Evolutionary conservation across 169 alveolate genomes (phyloP).

Genomic region (Theileria orientalis): DNA sequence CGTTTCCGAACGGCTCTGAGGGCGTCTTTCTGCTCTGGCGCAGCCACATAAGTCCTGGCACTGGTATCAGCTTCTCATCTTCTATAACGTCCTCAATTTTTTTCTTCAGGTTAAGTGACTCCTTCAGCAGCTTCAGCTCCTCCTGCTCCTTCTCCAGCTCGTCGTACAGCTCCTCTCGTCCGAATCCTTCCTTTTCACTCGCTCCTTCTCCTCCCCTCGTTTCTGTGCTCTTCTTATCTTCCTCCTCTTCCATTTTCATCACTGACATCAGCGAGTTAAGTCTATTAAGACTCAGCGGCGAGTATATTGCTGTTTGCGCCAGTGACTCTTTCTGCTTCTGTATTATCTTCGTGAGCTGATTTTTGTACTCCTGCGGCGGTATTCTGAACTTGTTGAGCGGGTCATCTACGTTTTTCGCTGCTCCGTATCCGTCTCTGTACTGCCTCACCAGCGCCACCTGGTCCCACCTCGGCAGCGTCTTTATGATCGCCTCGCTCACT

Average conservation of each 20-base stretch:
- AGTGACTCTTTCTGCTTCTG: constrained; percentile 75
- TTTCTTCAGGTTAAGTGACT: constrained; percentile 73
- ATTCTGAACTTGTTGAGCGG: constrained; percentile 63
- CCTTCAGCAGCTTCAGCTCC: constrained; percentile 70
- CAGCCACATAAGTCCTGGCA: constrained; percentile 84
- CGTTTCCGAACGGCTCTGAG: constrained; percentile 76
- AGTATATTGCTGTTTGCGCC: constrained; percentile 5
- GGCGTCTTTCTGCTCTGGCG: constrained; percentile 74
- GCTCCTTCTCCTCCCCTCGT: constrained; percentile 30
- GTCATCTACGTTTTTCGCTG: constrained; percentile 35
- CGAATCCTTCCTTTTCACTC: constrained; percentile 32
- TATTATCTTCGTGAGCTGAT: constrained; percentile 66
- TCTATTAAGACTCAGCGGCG: not conserved
- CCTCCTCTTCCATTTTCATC: constrained; percentile 76
- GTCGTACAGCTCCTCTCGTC: constrained; percentile 62
- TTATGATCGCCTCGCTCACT: constrained; percentile 78
- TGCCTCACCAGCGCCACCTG: constrained; percentile 86
- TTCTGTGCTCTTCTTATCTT: constrained; percentile 53
- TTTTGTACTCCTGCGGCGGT: constrained; percentile 81
- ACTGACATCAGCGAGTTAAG: not conserved
- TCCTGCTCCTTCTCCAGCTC: constrained; percentile 72
- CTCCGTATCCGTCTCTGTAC: constrained; percentile 78
- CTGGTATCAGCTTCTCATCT: constrained; percentile 65
- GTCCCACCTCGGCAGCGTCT: constrained; percentile 86
- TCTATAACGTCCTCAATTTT: constrained; percentile 59